These are phyloP conservation scores for Tetrapisispora fleetii DNA, from an alignment of 805 yeast genomes.

Conservation along the genomic window DNA sequence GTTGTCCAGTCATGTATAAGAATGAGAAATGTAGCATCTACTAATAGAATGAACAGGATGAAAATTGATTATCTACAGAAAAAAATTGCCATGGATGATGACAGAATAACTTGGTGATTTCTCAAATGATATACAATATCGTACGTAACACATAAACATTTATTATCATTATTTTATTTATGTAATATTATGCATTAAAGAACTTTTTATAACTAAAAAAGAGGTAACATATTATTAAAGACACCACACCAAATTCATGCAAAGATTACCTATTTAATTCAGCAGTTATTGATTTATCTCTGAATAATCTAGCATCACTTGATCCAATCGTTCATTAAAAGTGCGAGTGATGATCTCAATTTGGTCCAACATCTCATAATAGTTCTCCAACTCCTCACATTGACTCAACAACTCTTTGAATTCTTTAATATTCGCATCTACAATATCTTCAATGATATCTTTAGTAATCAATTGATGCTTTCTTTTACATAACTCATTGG, in stretches of 20 bases:
- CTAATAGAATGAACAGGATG: slow-evolving; percentile 20
- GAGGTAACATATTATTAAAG: too few species aligned
- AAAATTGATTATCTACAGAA: slow-evolving; percentile 19
- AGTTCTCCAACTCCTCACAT: slow-evolving; percentile 43
- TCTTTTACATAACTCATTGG: slow-evolving; percentile 21
- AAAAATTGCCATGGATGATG: slow-evolving; percentile 19
- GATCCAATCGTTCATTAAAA: slow-evolving; percentile 30
- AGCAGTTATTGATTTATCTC: background rate
- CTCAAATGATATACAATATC: too few species aligned
- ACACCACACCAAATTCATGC: too few species aligned
- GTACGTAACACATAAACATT: background rate
- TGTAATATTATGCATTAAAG: slow-evolving; percentile 2
- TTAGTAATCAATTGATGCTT: slow-evolving; percentile 19
- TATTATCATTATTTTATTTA: background rate
- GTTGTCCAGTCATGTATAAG: slow-evolving; percentile 24
- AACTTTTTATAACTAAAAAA: background rate
- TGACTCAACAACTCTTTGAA: slow-evolving; percentile 33
- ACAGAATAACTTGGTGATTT: slow-evolving; percentile 18
- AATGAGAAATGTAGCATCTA: slow-evolving; percentile 18
- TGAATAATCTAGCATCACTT: background rate
- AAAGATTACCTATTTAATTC: too few species aligned
- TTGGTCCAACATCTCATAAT: slow-evolving; percentile 45
- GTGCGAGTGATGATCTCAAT: slow-evolving; percentile 34
- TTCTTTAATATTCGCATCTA: slow-evolving; percentile 34
- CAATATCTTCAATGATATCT: slow-evolving; percentile 20